These are phyloP conservation scores for Lotus japonicus DNA, from an alignment of 306 rosid species.

Conservation along the genomic window DNA sequence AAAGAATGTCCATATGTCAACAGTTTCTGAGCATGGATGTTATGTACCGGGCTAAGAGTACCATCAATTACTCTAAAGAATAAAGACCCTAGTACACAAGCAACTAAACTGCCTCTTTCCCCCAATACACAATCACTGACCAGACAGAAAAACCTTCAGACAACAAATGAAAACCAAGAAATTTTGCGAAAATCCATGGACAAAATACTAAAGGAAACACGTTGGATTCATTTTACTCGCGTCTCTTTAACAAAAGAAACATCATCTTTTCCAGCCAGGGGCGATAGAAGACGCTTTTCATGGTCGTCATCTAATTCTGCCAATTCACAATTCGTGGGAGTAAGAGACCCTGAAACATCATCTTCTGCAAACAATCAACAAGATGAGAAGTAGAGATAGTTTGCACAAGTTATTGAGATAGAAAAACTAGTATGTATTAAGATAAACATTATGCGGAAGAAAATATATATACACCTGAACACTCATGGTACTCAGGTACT, in stretches of 20 bases:
- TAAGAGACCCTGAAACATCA: constrained; percentile 42
- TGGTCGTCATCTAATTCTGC: constrained; percentile 48
- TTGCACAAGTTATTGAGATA: constrained; percentile 12
- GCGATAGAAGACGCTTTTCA: constrained; percentile 53
- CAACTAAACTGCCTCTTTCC: not conserved
- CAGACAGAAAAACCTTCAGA: not conserved
- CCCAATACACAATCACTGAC: not conserved
- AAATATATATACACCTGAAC: constrained; percentile 46
- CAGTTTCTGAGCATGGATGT: not conserved
- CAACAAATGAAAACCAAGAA: constrained; percentile 1
- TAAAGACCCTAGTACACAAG: not conserved
- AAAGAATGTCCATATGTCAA: not conserved
- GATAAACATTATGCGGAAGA: not conserved
- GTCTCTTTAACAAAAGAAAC: constrained; percentile 52
- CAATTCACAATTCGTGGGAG: constrained; percentile 30
- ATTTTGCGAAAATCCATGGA: not conserved
- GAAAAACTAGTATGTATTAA: not conserved
- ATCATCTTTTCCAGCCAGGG: constrained; percentile 34
- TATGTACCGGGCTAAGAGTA: not conserved
- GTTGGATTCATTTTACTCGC: not conserved
- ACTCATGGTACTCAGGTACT: constrained; percentile 63
- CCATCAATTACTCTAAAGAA: not conserved
- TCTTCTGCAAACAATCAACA: constrained; percentile 44
- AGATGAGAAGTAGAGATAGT: not conserved
- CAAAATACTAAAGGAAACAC: not conserved